Evolutionary conservation across 345 rosid genomes (phyloP).

Genomic region (Cardiospermum halicacabum): DNA sequence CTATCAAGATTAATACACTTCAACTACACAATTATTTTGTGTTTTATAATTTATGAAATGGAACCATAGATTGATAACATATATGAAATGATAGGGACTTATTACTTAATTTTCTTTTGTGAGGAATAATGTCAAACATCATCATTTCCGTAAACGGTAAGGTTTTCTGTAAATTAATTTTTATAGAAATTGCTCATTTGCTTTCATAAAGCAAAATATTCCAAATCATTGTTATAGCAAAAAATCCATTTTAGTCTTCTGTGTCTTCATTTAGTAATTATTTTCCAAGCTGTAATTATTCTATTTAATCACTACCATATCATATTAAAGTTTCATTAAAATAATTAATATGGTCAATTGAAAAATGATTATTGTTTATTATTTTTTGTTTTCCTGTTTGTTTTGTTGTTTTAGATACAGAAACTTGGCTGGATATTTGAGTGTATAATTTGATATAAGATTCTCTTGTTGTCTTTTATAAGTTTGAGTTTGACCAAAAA

Average conservation of each 20-base stretch:
- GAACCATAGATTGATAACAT: neutral
- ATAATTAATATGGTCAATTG: no score
- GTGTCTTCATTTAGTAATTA: neutral
- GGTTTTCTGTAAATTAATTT: neutral
- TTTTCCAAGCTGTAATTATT: slow-evolving; percentile 4
- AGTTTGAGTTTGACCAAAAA: slow-evolving; percentile 4
- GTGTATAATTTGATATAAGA: neutral
- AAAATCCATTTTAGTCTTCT: neutral
- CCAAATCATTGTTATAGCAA: neutral
- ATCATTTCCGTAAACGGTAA: neutral
- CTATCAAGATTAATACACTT: neutral
- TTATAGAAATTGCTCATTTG: neutral
- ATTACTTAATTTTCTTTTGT: neutral
- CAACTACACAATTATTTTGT: neutral
- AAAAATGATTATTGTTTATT: no score
- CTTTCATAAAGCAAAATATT: neutral
- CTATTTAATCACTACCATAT: neutral
- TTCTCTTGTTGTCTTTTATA: neutral
- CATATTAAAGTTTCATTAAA: neutral
- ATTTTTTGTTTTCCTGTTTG: no score
- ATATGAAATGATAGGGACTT: slow-evolving; percentile 1
- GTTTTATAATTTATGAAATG: neutral
- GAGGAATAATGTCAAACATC: neutral
- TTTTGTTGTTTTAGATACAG: neutral
- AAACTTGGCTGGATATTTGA: neutral